phyloP scores from a whole-genome alignment of 768 basidiomycete genomes.

The Dioszegia hungarica region DNA sequence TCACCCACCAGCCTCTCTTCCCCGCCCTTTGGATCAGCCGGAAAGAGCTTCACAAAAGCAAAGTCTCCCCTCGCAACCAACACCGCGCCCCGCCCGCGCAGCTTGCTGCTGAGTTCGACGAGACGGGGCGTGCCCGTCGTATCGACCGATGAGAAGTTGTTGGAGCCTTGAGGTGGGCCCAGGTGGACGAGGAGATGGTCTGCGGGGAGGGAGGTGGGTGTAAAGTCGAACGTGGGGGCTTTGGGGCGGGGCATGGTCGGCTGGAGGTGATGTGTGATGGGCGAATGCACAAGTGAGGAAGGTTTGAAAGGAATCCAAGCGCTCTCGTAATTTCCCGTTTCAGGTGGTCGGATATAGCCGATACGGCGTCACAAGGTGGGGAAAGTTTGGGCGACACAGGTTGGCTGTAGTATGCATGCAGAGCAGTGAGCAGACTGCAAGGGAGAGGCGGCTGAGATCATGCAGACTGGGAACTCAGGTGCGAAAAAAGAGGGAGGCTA shows the following conservation, averaged over 20 bases:
- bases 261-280: background rate
- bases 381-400: too few species aligned
- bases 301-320: too few species aligned
- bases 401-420: too few species aligned
- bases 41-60: slow-evolving; percentile 25
- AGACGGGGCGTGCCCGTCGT: slow-evolving; percentile 18
- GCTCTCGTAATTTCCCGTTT: too few species aligned
- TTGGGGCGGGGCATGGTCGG: slow-evolving; percentile 6
- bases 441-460: too few species aligned
- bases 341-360: background rate
- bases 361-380: background rate
- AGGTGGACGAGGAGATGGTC: slow-evolving; percentile 23
- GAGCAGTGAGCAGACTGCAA: too few species aligned
- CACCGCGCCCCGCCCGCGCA: background rate
- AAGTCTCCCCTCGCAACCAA: slow-evolving; percentile 19
- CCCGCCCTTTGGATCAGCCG: slow-evolving; percentile 17
- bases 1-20: slow-evolving; percentile 26
- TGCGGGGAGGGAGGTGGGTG: slow-evolving; percentile 22
- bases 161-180: slow-evolving; percentile 27
- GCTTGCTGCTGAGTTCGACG: slow-evolving; percentile 23
- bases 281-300: too few species aligned
- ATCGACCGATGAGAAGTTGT: slow-evolving; percentile 25
- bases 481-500: too few species aligned
- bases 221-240: slow-evolving; percentile 6
- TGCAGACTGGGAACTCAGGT: too few species aligned